phyloP scores from a whole-genome alignment of 768 basidiomycete species.

The Dentipellis fragilis region DNA sequence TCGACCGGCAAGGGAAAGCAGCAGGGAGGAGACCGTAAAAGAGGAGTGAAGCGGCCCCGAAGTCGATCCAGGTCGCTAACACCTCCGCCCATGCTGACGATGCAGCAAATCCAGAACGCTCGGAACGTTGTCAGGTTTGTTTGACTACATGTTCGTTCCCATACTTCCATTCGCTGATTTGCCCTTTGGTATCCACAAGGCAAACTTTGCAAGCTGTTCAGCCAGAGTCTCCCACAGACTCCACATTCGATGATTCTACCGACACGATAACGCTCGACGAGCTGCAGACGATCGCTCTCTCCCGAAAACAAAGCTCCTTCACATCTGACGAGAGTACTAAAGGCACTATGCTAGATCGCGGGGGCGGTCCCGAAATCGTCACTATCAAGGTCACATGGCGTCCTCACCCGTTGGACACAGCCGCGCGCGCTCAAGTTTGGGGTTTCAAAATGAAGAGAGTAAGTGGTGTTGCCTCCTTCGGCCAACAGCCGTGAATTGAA shows the following conservation, averaged over 20 bases:
- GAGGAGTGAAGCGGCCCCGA: slow-evolving; percentile 28
- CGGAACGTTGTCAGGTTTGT: slow-evolving; percentile 50
- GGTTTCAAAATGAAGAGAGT: slow-evolving; percentile 53
- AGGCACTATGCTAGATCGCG: slow-evolving; percentile 11
- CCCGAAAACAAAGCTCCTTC: slow-evolving; percentile 17
- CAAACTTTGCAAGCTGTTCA: slow-evolving; percentile 36
- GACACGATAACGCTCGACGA: slow-evolving; percentile 49
- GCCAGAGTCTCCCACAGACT: slow-evolving; percentile 37
- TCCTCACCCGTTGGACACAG: slow-evolving; percentile 46
- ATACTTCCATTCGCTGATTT: slow-evolving; percentile 1
- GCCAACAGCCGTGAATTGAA: neutral
- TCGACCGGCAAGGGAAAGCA: slow-evolving; percentile 19
- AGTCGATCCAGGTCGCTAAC: slow-evolving; percentile 68
- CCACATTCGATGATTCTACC: slow-evolving; percentile 31
- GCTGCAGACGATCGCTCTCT: slow-evolving; percentile 44
- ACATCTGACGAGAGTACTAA: neutral
- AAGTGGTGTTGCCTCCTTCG: slow-evolving; percentile 12
- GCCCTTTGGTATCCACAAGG: slow-evolving; percentile 21
- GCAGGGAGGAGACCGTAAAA: slow-evolving; percentile 5
- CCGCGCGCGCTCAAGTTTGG: slow-evolving; percentile 32
- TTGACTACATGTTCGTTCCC: neutral
- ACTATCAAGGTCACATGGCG: slow-evolving; percentile 52
- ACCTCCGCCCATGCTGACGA: slow-evolving; percentile 57
- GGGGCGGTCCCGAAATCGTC: slow-evolving; percentile 29
- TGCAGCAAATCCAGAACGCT: slow-evolving; percentile 44